Percentiles rank a stretch among this genome's conserved stretches.
Evolutionary conservation across 2,329 filamentous ascomycete species (phyloP).

Genomic region (Trichophyton mentagrophytes): DNA sequence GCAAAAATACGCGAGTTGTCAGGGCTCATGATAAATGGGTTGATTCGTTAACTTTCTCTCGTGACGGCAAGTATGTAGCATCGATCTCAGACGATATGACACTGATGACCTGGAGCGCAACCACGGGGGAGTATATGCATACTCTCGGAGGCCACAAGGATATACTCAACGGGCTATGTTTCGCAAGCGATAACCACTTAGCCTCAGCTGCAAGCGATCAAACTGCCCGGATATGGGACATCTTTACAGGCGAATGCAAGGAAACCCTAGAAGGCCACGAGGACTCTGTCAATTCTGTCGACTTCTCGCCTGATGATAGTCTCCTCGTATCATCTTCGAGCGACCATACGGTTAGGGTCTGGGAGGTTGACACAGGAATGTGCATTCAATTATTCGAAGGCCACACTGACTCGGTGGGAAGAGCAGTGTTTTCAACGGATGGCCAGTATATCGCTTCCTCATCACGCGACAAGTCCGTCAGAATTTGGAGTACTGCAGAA

Average conservation of each 20-base stretch:
- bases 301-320: constrained; percentile 79
- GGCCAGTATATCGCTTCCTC: constrained; percentile 72
- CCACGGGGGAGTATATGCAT: too few relatives aligned
- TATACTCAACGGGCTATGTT: background rate
- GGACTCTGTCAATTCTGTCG: constrained; percentile 92
- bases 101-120: too few relatives aligned
- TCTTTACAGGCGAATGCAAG: constrained; percentile 51
- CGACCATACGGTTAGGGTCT: constrained; percentile 76
- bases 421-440: constrained; percentile 78
- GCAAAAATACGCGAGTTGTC: too few relatives aligned
- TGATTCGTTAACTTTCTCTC: too few relatives aligned
- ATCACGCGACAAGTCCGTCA: constrained; percentile 85
- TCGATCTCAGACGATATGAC: too few relatives aligned
- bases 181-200: background rate
- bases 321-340: constrained; percentile 81
- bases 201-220: constrained; percentile 68
- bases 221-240: constrained; percentile 82
- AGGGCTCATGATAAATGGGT: too few relatives aligned
- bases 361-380: constrained; percentile 31
- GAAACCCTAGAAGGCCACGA: constrained; percentile 52
- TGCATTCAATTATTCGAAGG: constrained; percentile 36
- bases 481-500: constrained; percentile 83
- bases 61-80: too few relatives aligned
- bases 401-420: constrained; percentile 58
- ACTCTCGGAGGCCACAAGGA: background rate